Evolutionary conservation across 2,329 filamentous ascomycete species (phyloP), one percentile per base, ranked within the genome.

Genomic region (Curvularia hawaiiensis): DNA sequence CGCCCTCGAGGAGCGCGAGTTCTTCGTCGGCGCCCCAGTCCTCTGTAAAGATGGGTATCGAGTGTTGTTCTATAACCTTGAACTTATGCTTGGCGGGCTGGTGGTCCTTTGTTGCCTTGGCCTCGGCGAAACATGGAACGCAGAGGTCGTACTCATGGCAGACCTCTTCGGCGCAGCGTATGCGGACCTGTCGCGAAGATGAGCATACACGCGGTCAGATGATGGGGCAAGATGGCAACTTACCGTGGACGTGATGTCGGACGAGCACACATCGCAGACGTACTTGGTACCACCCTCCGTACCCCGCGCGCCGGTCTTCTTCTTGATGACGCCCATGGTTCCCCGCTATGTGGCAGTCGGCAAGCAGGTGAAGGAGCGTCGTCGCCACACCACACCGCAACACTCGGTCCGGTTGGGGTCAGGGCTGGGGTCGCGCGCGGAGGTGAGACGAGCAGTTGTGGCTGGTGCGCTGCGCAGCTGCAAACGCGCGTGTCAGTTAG

Each of bases 21-120:
- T 99, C 95, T 75, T 99, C 95, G 73, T 99, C 95, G 24, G 95
- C 95, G 51, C 95, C 95, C 95, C 95, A 99, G 72, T 97, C 93
- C 56, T 87, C 85, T 65, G 93, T 89, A 71, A 96, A 99, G 57
- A 99, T 98, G 1, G 95, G 95, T 49, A 99, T 96, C 0, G 94
- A 97, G 73, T 99, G 97, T 71, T 98, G 95, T 76, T 99, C 95
- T 64, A 99, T 97, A 33, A 99, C 95, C 62, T 91, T 90, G 76
- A 89, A 99, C 14, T 91, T 83, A 78, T 99, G 95, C 12, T 90
- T 90, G 5, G 88, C 84, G 8, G 95, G 94, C 65, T 96, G 88
- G 76, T 99, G 95, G 54, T 90, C 88, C 68, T 91, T 90, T 61
- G 91, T 91, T 45, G 85, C 83, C 69, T 91, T 86, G 62, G 92